Evolutionary conservation across 2,329 filamentous ascomycete genomes (phyloP).

Genomic region (Epichloe amarillans): DNA sequence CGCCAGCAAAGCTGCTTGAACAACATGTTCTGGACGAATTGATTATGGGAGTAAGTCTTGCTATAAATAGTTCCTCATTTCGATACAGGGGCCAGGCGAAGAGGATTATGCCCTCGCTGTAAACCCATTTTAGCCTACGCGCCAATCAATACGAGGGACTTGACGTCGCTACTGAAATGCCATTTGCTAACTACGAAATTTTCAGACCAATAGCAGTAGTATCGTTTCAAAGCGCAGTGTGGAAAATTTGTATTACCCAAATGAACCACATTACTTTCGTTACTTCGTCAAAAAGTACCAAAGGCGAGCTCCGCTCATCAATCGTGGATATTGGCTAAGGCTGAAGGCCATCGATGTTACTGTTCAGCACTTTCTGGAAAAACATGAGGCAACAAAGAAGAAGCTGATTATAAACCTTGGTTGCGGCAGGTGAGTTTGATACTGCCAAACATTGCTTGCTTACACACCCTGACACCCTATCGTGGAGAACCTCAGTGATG

Average conservation of each 20-base stretch:
- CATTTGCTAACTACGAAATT: not conserved
- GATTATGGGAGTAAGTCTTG: conserved; percentile 39
- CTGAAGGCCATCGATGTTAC: conserved; percentile 69
- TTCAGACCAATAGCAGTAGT: conserved; percentile 74
- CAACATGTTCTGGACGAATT: conserved; percentile 31
- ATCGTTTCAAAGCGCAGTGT: conserved; percentile 89
- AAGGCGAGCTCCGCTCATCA: conserved; percentile 75
- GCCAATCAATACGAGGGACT: not conserved
- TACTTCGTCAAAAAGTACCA: conserved; percentile 79
- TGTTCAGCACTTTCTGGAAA: conserved; percentile 59
- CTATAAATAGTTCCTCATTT: not conserved
- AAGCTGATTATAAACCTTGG: conserved; percentile 77
- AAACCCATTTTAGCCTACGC: not conserved
- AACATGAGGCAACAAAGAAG: conserved; percentile 31
- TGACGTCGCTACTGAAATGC: not conserved
- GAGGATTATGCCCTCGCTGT: not conserved
- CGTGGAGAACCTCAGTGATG: conserved; percentile 45
- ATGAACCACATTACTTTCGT: conserved; percentile 71
- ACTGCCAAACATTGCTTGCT: not conserved
- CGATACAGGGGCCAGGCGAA: not conserved
- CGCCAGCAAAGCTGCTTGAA: conserved; percentile 8
- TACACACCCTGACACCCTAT: not conserved
- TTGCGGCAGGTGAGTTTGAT: conserved; percentile 68
- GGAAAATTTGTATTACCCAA: conserved; percentile 69
- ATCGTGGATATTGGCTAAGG: conserved; percentile 77